These are phyloP conservation scores for Eucalyptus cloeziana DNA, from an alignment of 345 rosid species.

Conservation along the genomic window DNA sequence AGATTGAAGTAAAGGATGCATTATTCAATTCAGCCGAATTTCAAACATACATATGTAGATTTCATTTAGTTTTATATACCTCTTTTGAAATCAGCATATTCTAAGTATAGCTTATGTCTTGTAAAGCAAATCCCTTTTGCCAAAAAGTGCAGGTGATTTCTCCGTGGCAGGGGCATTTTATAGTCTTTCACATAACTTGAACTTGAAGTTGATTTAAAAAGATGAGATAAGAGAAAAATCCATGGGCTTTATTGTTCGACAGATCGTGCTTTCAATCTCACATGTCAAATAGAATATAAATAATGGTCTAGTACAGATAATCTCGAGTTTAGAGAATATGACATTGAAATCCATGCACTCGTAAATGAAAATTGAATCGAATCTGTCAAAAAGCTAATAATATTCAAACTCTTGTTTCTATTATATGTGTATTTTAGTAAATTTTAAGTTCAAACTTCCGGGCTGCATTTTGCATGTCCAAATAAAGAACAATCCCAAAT, in stretches of 20 bases:
- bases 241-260: neutral
- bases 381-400: accelerated
- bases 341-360: neutral
- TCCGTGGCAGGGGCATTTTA: no score
- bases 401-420: neutral
- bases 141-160: neutral
- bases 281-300: neutral
- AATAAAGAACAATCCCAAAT: neutral
- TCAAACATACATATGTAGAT: accelerated
- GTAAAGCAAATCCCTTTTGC: neutral
- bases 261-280: neutral
- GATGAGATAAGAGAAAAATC: neutral
- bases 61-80: accelerated
- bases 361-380: neutral
- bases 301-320: accelerated
- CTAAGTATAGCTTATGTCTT: neutral
- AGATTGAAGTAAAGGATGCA: neutral
- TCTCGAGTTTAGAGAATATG: neutral
- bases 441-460: neutral
- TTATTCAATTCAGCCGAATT: no score
- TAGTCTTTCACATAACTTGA: no score
- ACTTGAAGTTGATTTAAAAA: neutral
- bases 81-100: neutral
- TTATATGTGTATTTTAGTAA: neutral
- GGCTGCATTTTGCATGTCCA: neutral